Evolutionary conservation across 2,329 filamentous ascomycete genomes (phyloP).

Genomic region (Penicillium sp.): DNA sequence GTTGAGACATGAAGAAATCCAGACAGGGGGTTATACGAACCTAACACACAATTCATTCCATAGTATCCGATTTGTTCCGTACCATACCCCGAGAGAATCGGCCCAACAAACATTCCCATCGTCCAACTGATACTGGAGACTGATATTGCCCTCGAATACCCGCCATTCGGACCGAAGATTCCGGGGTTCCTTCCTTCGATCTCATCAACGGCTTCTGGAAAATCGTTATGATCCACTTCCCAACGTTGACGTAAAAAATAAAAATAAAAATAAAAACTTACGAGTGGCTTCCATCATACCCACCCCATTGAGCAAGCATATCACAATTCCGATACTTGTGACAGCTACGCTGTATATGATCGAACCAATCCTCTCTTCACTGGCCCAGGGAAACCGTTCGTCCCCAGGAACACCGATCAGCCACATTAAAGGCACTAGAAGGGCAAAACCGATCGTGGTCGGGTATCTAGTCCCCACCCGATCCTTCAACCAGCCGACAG

Average conservation of each 20-base stretch:
- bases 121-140: constrained; percentile 28
- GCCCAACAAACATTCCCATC: constrained; percentile 24
- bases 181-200: constrained; percentile 23
- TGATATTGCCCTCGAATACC: constrained; percentile 28
- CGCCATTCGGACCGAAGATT: constrained; percentile 29
- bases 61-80: constrained; percentile 25
- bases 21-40: constrained; percentile 13
- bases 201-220: constrained; percentile 23
- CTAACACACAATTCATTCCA: constrained; percentile 23
- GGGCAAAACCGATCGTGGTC: constrained; percentile 26
- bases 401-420: constrained; percentile 31
- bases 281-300: constrained; percentile 33
- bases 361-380: constrained; percentile 16
- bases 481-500: constrained; percentile 52
- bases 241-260: background rate
- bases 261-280: constrained; percentile 17
- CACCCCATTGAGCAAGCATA: constrained; percentile 29
- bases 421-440: constrained; percentile 28
- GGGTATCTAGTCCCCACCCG: constrained; percentile 27
- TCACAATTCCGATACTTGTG: constrained; percentile 23
- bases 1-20: background rate
- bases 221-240: background rate
- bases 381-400: constrained; percentile 28
- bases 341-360: constrained; percentile 26
- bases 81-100: constrained; percentile 22